Evolutionary conservation across 2,329 filamentous ascomycete species (phyloP).

Genomic region (Cytospora paraplurivora): DNA sequence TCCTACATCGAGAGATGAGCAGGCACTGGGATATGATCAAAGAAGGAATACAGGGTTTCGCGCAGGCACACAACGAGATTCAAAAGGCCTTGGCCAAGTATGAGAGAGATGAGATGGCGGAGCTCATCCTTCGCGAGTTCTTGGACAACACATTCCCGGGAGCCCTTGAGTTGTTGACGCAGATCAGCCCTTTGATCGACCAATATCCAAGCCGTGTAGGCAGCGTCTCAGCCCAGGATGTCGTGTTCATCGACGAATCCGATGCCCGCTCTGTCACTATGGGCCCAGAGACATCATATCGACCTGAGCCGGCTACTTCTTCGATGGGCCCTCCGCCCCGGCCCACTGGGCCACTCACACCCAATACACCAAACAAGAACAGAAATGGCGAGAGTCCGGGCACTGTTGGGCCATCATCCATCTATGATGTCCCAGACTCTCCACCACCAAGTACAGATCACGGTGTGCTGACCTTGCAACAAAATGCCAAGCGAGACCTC

Average conservation of each 20-base stretch:
- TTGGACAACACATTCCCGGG: neutral
- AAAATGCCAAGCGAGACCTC: conserved; percentile 1
- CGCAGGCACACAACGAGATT: neutral
- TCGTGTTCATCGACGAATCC: neutral
- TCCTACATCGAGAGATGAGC: neutral
- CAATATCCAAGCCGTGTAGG: neutral
- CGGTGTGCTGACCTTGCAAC: neutral
- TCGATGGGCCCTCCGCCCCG: conserved; percentile 13
- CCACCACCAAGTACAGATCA: neutral
- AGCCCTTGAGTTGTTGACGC: neutral
- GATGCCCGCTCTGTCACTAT: conserved; percentile 13
- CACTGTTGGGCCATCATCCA: neutral
- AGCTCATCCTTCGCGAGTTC: neutral
- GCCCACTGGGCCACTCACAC: neutral
- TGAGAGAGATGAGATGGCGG: conserved; percentile 15
- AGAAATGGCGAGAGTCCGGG: neutral
- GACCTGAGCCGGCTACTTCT: too few species aligned
- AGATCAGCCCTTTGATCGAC: neutral
- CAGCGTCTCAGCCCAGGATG: too few species aligned
- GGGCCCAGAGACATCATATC: neutral
- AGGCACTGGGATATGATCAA: conserved; percentile 4
- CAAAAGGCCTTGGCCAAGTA: neutral
- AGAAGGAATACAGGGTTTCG: conserved; percentile 13
- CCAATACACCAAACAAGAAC: neutral
- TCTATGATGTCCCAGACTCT: neutral